Conservation (phyloP, 805 yeast genomes). For the Ascoidea asiatica region DNA sequence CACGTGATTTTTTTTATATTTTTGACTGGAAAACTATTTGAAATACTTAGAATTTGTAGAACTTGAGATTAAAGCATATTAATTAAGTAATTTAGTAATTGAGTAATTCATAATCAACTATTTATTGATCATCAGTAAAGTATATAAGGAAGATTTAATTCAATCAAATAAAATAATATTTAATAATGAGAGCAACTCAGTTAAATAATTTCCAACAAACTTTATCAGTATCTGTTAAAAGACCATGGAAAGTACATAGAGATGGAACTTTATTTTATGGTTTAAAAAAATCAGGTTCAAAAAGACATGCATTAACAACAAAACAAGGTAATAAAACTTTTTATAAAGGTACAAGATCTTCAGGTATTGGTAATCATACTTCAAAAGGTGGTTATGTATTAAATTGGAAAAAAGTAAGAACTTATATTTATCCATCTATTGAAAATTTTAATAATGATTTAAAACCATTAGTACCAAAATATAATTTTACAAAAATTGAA, state of each 20-base stretch:
- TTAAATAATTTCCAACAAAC: constrained; percentile 34
- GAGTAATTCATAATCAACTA: too few species aligned
- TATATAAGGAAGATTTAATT: too few species aligned
- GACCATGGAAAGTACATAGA: constrained; percentile 82
- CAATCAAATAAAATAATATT: background rate
- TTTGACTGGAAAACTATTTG: too few species aligned
- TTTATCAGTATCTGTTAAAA: constrained; percentile 34
- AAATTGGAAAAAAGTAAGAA: constrained; percentile 77
- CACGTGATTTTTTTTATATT: too few species aligned
- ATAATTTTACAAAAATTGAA: constrained; percentile 14
- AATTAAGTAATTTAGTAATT: too few species aligned
- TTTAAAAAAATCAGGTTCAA: constrained; percentile 60
- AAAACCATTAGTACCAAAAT: constrained; percentile 62
- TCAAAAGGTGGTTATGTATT: constrained; percentile 61
- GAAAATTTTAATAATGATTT: constrained; percentile 27
- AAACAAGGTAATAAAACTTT: constrained; percentile 89
- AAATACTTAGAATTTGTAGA: too few species aligned
- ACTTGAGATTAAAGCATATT: too few species aligned
- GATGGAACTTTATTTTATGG: constrained; percentile 86
- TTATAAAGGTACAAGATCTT: constrained; percentile 93
- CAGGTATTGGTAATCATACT: constrained; percentile 81
- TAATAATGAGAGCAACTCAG: constrained; percentile 36
- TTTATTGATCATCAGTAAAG: too few species aligned
- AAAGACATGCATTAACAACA: constrained; percentile 72
- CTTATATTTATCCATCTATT: constrained; percentile 66